These are phyloP conservation scores for Moelleriella libera DNA, from an alignment of 2,329 filamentous ascomycete genomes.

Conservation along the genomic window DNA sequence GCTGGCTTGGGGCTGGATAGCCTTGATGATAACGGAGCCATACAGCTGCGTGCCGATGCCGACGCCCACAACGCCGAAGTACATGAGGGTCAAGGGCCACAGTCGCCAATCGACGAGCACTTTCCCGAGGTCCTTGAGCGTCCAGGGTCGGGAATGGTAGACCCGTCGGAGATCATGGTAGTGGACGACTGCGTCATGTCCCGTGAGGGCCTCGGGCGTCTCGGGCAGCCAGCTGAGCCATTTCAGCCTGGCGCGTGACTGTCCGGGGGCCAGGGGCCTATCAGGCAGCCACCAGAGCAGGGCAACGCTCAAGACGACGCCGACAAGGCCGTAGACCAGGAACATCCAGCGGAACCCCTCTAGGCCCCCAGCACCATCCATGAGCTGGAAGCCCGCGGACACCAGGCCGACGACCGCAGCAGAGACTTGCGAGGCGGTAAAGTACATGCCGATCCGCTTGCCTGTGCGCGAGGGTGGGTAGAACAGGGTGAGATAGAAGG, in stretches of 20 bases:
- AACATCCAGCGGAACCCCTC: conserved; percentile 92
- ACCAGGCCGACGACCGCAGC: conserved; percentile 81
- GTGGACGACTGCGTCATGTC: conserved; percentile 67
- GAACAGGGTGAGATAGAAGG: conserved; percentile 82
- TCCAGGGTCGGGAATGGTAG: conserved; percentile 66
- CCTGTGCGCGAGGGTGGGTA: conserved; percentile 78
- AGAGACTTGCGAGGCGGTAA: conserved; percentile 77
- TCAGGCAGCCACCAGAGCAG: conserved; percentile 89
- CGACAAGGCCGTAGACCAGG: conserved; percentile 67
- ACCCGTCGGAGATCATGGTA: conserved; percentile 72
- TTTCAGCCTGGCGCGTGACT: conserved; percentile 33
- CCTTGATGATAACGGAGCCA: conserved; percentile 70
- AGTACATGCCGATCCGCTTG: conserved; percentile 82
- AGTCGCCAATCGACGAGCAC: conserved; percentile 77
- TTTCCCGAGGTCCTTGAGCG: conserved; percentile 48
- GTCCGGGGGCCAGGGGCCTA: conserved; percentile 61
- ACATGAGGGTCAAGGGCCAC: conserved; percentile 81
- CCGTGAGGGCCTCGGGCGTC: conserved; percentile 56
- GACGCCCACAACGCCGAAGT: conserved; percentile 87
- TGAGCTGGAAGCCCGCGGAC: conserved; percentile 80
- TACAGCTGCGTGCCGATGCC: conserved; percentile 85
- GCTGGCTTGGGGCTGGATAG: conserved; percentile 60
- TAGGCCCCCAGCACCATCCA: conserved; percentile 65
- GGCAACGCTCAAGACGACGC: conserved; percentile 53
- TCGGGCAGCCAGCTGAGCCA: conserved; percentile 52